Evolutionary conservation across 306 rosid species (phyloP), one percentile per base, ranked within the genome.

Genomic region (Cicer chorassanicum): DNA sequence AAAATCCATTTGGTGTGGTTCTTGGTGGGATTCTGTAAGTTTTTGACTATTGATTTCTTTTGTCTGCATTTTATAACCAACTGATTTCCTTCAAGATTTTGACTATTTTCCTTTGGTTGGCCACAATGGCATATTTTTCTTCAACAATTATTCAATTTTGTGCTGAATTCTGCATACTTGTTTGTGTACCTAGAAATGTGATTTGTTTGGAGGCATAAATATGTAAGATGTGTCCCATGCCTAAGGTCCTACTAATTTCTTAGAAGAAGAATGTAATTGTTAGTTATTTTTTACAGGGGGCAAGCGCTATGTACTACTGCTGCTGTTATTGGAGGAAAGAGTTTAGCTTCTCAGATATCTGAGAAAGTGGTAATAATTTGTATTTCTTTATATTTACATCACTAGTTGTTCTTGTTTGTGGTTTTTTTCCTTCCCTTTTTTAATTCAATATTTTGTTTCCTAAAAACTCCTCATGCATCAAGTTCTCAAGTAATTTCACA

Each of bases 11-110:
- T 68, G 98, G 98, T 40, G 97, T 93, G 11, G 97, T 93, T 74
- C 91, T 93, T 71, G 98, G 98, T 64, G 98, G 98, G 77, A 93
- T 93, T 78, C 34, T 91, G 98, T 93, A 87, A 83, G 91, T 81
- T 72, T 72, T 42, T 73, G 62, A 55, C 74, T 70, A 16, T 36
- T 59, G 16, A 48, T 70, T 15, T 50, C 6, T 16, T 70, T 68
- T 66, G 50, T 66, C 62, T 72, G 13, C 29, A 29, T 24, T 56
- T 62, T 34, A 34, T 53, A 45, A 34, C 59, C 16, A 43, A 63
- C 44, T 4, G 36, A 38, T 57, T 79, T 72, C 64, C 53, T 45
- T 48, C 46, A 51, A 16, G 70, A 11, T 45, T 19, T 63, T 76
- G 43, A 16, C 34, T 48, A 44, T 54, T 76, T 72, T 43, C 75